These are phyloP conservation scores for Naganishia sp. DNA, from an alignment of 1,284 basidiomycete species.

Conservation along the genomic window DNA sequence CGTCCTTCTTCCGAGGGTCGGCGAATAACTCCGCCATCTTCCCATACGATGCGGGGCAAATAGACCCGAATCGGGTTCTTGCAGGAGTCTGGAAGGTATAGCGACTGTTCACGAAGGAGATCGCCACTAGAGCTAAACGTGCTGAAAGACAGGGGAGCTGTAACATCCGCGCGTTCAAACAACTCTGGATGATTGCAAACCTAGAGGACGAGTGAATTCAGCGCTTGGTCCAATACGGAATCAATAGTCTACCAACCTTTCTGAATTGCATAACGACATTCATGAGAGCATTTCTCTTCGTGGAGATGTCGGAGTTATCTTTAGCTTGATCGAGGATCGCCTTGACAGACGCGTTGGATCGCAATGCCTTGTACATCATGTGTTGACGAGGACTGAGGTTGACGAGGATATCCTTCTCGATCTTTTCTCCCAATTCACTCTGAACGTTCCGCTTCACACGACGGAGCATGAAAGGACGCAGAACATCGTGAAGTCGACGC, in stretches of 20 bases:
- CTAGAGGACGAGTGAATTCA: conserved; percentile 50
- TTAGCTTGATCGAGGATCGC: conserved; percentile 92
- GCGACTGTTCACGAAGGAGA: conserved; percentile 78
- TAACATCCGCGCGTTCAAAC: conserved; percentile 95
- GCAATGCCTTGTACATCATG: conserved; percentile 84
- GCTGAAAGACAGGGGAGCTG: conserved; percentile 87
- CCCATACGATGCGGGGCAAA: conserved; percentile 76
- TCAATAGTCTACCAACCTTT: conserved; percentile 62
- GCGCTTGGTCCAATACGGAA: not conserved
- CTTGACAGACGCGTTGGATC: conserved; percentile 90
- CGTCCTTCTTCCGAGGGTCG: conserved; percentile 65
- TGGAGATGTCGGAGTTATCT: conserved; percentile 68
- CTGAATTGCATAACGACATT: conserved; percentile 99
- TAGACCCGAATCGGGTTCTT: conserved; percentile 79
- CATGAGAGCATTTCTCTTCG: conserved; percentile 83
- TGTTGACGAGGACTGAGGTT: conserved; percentile 93
- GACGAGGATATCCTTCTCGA: conserved; percentile 94
- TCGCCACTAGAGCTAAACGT: conserved; percentile 79
- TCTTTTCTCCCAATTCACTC: conserved; percentile 99
- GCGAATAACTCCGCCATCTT: conserved; percentile 72
- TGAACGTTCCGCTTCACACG: conserved; percentile 98
- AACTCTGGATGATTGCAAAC: conserved; percentile 99
- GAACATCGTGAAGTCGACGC: conserved; percentile 93
- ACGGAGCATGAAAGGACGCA: conserved; percentile 99
- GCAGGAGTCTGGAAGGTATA: conserved; percentile 74